Evolutionary conservation across 2,329 filamentous ascomycete species (phyloP), one percentile per base, ranked within the genome.

Genomic region (Cladophialophora immunda): DNA sequence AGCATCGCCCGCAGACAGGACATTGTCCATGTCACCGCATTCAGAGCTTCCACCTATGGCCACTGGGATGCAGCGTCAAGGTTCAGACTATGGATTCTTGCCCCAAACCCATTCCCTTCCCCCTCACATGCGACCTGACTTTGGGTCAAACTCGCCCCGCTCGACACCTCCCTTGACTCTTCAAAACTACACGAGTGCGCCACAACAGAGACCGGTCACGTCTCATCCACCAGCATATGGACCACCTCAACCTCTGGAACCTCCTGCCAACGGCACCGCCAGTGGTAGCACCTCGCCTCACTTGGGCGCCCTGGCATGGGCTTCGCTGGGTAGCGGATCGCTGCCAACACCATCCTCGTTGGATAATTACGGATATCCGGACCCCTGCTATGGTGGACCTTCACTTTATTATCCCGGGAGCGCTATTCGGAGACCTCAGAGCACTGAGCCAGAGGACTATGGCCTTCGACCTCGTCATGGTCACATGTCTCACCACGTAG

Each of bases 231-330:
- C 83, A 13, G 86, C 86, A 67, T 97, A 94, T 78, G 91, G 90
- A n/a, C 92, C 92, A 27, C 92, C 92, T 1, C 89, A 91, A 57
- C 93, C 92, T 17, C 84, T 97, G 59, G 94, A 97, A 81, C 89
- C 89, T 25, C 93, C 94, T 15, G 83, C 89, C 29, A 94, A 88
- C 77, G 84, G 87, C 2, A 88, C 86, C 58, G 85, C 85, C 63
- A 97, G 92, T 76, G 90, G 87, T n/a, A 88, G 84, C 64, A 91
- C 92, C 61, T 97, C 93, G 78, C 94, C 94, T 58, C 94, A 97
- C 78, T 92, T 97, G 88, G 81, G 82, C 68, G 89, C 86, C 68
- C 86, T 92, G 69, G 91, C 92, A 62, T 97, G 94, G 94, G 91
- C 93, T 71, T 96, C 93, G 4, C 93, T 93, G 3, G 88, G 89